A percentile compares a stretch with the other conserved stretches of the same genome.
phyloP scores from a whole-genome alignment of 768 basidiomycete species.

The Mycena capillaripes region DNA sequence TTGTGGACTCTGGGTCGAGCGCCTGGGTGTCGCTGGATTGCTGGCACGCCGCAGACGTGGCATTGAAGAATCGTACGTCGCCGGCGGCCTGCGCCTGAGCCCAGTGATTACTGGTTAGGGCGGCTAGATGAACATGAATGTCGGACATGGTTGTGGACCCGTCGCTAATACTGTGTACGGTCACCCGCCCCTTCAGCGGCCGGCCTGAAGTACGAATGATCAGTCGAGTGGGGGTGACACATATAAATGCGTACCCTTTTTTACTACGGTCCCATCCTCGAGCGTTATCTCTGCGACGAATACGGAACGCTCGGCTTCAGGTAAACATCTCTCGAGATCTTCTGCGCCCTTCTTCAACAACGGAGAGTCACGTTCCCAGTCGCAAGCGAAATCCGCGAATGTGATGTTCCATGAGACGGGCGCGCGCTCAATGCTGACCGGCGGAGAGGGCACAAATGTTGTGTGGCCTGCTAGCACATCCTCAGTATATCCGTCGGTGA shows the following conservation, averaged over 20 bases:
- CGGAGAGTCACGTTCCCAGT: neutral
- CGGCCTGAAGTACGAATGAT: neutral
- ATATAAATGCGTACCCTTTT: neutral
- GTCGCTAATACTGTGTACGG: neutral
- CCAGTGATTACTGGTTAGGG: neutral
- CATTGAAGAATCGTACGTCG: neutral
- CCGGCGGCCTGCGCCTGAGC: conserved; percentile 9
- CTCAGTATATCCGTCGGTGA: conserved; percentile 13
- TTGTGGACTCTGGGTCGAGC: neutral
- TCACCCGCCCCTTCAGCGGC: conserved; percentile 15
- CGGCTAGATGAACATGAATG: neutral
- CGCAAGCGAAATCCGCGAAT: neutral
- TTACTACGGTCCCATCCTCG: conserved; percentile 1
- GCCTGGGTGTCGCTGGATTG: neutral
- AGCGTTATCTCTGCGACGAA: conserved; percentile 19
- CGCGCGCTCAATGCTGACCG: neutral
- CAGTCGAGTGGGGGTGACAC: neutral
- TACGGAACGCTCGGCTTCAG: conserved; percentile 7
- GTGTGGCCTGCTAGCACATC: conserved; percentile 16
- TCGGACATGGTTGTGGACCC: conserved; percentile 22
- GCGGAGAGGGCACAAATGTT: neutral
- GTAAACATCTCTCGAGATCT: conserved; percentile 12
- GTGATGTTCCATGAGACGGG: neutral
- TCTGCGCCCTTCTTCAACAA: neutral
- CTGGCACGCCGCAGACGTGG: neutral